Conservation (phyloP, 163 green algal species). For the Scenedesmus sp. region DNA sequence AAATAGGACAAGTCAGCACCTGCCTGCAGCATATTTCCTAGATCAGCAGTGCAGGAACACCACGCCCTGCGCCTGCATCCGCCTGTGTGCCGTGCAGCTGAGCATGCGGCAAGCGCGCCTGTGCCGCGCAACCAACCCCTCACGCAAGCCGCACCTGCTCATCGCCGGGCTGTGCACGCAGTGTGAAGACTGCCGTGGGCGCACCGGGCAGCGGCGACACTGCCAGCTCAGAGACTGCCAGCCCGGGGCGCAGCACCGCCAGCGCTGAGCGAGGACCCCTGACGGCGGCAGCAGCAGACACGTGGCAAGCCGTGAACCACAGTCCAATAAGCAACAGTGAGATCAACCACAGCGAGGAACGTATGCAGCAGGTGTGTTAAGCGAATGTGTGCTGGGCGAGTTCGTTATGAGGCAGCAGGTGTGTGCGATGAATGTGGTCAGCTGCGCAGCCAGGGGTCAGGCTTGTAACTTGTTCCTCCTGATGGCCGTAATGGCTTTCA, state of each 20-base stretch:
- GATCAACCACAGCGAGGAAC: not conserved
- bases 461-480: slow-evolving; percentile 30
- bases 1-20: not conserved
- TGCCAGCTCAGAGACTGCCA: slow-evolving; percentile 94
- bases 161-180: slow-evolving; percentile 54
- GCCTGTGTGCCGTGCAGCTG: too few species aligned
- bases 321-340: not conserved
- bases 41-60: not conserved
- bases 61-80: not conserved
- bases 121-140: too few species aligned
- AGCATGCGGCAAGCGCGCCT: too few species aligned
- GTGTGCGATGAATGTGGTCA: not conserved
- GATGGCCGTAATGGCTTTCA: slow-evolving; percentile 33
- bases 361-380: not conserved
- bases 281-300: not conserved
- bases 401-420: not conserved
- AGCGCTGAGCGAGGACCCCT: slow-evolving; percentile 86
- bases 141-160: slow-evolving; percentile 2
- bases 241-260: slow-evolving; percentile 90
- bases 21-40: not conserved
- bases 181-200: slow-evolving; percentile 94
- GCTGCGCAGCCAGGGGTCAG: not conserved
- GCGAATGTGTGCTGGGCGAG: not conserved
- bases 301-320: not conserved
- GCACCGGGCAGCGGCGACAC: slow-evolving; percentile 88